phyloP scores from a whole-genome alignment of 805 yeast genomes.

The Metschnikowia aberdeeniae region DNA sequence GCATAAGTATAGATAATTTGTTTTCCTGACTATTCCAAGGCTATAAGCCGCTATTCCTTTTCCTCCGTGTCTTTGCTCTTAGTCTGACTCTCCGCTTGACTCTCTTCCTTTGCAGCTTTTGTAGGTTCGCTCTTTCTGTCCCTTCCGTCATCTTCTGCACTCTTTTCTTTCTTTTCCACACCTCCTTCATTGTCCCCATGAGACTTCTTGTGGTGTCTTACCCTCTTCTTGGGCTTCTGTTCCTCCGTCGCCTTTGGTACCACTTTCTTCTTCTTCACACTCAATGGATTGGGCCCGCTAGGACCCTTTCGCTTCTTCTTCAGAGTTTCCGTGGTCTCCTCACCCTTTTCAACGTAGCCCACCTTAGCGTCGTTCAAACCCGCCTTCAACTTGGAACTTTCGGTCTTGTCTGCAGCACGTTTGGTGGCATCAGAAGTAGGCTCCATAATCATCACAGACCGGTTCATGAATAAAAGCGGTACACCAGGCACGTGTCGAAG shows the following conservation, averaged over 20 bases:
- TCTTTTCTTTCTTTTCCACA: too few species aligned
- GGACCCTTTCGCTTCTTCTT: constrained; percentile 61
- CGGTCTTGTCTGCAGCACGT: constrained; percentile 41
- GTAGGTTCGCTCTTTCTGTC: too few species aligned
- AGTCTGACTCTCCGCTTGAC: too few species aligned
- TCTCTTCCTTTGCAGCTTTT: too few species aligned
- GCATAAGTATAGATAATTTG: too few species aligned
- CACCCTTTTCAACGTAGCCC: constrained; percentile 33
- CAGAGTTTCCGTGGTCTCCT: constrained; percentile 11
- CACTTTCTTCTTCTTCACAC: constrained; percentile 70
- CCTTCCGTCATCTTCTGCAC: too few species aligned
- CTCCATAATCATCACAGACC: constrained; percentile 95
- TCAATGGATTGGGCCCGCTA: constrained; percentile 85
- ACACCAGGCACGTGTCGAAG: constrained; percentile 82
- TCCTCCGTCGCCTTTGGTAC: constrained; percentile 34
- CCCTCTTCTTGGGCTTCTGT: constrained; percentile 13
- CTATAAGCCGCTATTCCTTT: too few species aligned
- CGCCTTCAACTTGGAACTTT: constrained; percentile 61
- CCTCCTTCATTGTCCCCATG: too few species aligned
- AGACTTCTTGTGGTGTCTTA: constrained; percentile 13
- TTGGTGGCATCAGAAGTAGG: constrained; percentile 74
- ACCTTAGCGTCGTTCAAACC: constrained; percentile 73
- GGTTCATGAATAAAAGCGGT: constrained; percentile 80
- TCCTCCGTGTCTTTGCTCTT: too few species aligned
- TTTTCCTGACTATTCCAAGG: too few species aligned